Evolutionary conservation across 441 rosid genomes (phyloP).

Genomic region (Brassica hybrid): DNA sequence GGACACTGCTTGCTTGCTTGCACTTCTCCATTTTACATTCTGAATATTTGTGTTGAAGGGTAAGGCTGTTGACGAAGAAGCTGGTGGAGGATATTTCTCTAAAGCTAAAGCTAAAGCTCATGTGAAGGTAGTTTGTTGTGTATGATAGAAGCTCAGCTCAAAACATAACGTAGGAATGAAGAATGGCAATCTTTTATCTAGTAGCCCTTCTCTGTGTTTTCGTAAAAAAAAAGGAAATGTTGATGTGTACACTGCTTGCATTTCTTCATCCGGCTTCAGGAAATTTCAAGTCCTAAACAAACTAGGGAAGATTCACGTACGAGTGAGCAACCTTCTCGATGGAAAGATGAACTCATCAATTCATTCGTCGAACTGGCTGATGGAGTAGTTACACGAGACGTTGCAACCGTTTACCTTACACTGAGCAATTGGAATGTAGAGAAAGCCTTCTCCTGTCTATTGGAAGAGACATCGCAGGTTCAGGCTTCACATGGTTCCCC

Average conservation of each 20-base stretch:
- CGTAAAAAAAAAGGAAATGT: not conserved
- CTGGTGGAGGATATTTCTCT: not conserved
- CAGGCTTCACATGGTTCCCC: conserved; percentile 12
- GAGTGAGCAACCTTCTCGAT: not conserved
- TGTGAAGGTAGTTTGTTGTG: not conserved
- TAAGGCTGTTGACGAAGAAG: conserved; percentile 7
- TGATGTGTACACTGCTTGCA: not conserved
- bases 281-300: too few species aligned
- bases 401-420: conserved; percentile 1
- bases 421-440: not conserved
- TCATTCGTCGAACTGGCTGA: not conserved
- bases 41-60: conserved; percentile 1
- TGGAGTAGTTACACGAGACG: not conserved
- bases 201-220: not conserved
- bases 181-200: too few species aligned
- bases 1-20: not conserved
- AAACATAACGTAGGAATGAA: not conserved
- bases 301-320: not conserved
- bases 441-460: not conserved
- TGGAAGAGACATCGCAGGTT: not conserved
- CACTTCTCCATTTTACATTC: not conserved
- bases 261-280: not conserved
- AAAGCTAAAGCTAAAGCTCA: not conserved
- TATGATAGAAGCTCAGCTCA: conserved; percentile 1
- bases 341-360: not conserved